Base-by-base conservation (phyloP, 805 yeast species). In the Alloascoidea hylecoeti region DNA sequence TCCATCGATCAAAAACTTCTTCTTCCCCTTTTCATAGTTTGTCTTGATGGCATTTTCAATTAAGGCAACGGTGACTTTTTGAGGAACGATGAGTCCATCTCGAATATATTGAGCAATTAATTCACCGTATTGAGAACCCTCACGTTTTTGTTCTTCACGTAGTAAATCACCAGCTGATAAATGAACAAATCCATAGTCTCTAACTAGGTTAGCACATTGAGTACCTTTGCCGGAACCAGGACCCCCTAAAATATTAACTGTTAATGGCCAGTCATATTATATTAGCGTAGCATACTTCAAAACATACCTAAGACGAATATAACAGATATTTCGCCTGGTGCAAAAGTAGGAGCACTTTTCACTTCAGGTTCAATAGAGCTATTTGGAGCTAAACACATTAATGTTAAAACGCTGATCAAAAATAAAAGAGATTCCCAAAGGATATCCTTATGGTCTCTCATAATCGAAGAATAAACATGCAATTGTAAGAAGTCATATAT, bases 131-230 rank as follows among this genome's bases (percentile, higher is more conserved):
- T 81, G 62, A 28, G 95, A 83, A 5, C 84, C 94, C 34, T 70
- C 66, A 48, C 96, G 77, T 18, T 64, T 60, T 58, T 92, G 96
- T 58, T 89, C 98, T 5, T 86, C 95, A 50, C 98, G 73, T 47
- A 89, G 67, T 48, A 92, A 70, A 56, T 89, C 98, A 36, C 98
- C 98, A n/a, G 98, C 98, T 30, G 94, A 77, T 34, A 89, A 63
- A 55, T 89, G 98, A 19, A 80, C 78, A 57, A 88, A 92, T 14
- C 78, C 75, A 54, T 72, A 80, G 49, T 86, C 83, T 15, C 69
- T 60, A 34, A 89, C 96, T 40, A 89, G 67, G 52, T 75, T 82
- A 19, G 78, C 79, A 64, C 96, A 84, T 60, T 89, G 98, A 1
- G 98, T 89, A 41, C 98, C 97, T 55, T 92, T 92, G 34, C 98